Conservation (phyloP, 768 basidiomycete species). For the Mycena belliarum region DNA sequence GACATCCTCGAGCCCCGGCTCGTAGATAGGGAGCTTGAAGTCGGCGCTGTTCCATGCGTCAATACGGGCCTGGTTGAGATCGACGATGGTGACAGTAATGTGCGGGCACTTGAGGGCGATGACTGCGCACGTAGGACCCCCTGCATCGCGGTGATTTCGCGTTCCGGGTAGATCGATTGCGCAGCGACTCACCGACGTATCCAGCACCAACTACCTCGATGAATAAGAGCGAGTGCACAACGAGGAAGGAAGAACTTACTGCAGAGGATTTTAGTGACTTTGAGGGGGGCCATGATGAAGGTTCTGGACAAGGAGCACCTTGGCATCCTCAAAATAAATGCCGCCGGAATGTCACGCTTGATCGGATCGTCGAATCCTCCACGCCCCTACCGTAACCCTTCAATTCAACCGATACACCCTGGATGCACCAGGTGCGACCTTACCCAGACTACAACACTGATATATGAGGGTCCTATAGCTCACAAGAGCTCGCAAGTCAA, state of each 20-base stretch:
- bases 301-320: constrained; percentile 5
- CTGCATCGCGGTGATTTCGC: constrained; percentile 37
- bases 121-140: constrained; percentile 94
- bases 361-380: no score
- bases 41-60: constrained; percentile 94
- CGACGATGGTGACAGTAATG: constrained; percentile 95
- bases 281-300: constrained; percentile 24
- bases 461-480: no score
- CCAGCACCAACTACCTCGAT: constrained; percentile 72
- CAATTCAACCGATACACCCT: no score
- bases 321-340: no score
- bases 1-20: constrained; percentile 92
- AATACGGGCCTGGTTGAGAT: constrained; percentile 91
- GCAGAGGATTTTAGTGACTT: constrained; percentile 72
- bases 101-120: constrained; percentile 92
- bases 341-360: no score
- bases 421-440: no score
- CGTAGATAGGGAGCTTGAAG: constrained; percentile 91
- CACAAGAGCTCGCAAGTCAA: no score
- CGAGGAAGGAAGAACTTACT: constrained; percentile 45
- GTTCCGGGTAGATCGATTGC: not conserved
- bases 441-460: no score
- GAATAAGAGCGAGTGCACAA: constrained; percentile 1
- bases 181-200: constrained; percentile 75
- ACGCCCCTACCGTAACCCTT: no score